These are phyloP conservation scores for Pseudogymnoascus destructans DNA, from an alignment of 2,329 filamentous ascomycete genomes.

Conservation along the genomic window DNA sequence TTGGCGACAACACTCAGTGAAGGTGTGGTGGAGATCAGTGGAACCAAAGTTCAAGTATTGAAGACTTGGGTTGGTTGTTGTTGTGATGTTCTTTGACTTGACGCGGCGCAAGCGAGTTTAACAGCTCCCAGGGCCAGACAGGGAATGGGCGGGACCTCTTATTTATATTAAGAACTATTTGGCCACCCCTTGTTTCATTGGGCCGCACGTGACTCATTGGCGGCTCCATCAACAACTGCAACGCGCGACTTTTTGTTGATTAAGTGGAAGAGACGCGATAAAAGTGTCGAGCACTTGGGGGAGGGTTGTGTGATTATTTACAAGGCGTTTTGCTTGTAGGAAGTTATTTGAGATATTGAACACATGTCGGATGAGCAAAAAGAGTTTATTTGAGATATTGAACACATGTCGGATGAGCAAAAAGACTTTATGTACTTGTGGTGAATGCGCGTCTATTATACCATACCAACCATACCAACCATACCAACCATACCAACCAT, in stretches of 20 bases:
- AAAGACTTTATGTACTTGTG: not conserved
- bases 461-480: no score
- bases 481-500: no score
- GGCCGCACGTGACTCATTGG: not conserved
- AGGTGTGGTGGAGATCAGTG: not conserved
- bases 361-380: not conserved
- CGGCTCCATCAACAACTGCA: not conserved
- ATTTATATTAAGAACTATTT: constrained; percentile 8
- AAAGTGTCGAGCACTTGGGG: not conserved
- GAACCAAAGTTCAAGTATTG: constrained; percentile 7
- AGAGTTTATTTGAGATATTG: not conserved
- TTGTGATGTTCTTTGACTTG: constrained; percentile 5
- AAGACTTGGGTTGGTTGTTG: constrained; percentile 7
- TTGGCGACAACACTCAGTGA: constrained; percentile 2
- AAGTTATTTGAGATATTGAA: not conserved
- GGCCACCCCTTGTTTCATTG: constrained; percentile 5
- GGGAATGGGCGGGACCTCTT: constrained; percentile 5
- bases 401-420: not conserved
- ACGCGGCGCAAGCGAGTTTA: constrained; percentile 3
- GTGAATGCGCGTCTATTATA: constrained; percentile 1
- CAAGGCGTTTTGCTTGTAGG: not conserved
- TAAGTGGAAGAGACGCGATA: not conserved
- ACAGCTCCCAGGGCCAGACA: not conserved
- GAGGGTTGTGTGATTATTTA: not conserved
- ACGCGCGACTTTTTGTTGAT: not conserved